Conservation (phyloP, 2,329 filamentous ascomycete species). For the Botryotinia narcissicola region DNA sequence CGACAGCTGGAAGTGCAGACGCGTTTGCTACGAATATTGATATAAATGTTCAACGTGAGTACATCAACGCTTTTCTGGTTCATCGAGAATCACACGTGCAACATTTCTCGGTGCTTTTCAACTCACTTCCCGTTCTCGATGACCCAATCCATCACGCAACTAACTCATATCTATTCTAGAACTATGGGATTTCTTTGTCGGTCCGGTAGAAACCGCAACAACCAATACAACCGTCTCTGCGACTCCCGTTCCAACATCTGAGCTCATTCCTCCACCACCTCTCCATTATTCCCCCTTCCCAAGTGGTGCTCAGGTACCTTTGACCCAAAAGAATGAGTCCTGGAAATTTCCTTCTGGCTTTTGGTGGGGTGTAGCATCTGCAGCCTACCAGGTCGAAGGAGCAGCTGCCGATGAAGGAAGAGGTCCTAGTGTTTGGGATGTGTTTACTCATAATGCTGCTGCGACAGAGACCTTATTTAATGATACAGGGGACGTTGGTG, state of each 20-base stretch:
- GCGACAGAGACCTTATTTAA: constrained; percentile 36
- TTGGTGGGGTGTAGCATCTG: constrained; percentile 49
- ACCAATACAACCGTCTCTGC: constrained; percentile 31
- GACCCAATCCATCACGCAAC: background rate
- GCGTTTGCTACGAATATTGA: constrained; percentile 26
- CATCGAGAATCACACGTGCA: background rate
- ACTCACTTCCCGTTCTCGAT: background rate
- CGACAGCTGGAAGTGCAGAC: constrained; percentile 23
- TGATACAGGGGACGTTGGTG: constrained; percentile 45
- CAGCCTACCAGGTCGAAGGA: constrained; percentile 48
- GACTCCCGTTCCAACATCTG: constrained; percentile 30
- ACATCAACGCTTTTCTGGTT: background rate
- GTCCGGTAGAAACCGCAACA: constrained; percentile 29
- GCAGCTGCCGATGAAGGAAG: constrained; percentile 47
- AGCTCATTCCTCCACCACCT: constrained; percentile 32
- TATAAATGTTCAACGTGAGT: constrained; percentile 26
- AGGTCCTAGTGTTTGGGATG: constrained; percentile 45
- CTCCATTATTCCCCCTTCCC: constrained; percentile 29
- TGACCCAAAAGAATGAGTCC: constrained; percentile 27
- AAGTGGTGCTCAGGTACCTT: constrained; percentile 23
- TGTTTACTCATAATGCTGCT: constrained; percentile 32
- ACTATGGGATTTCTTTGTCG: constrained; percentile 32
- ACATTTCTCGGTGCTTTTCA: background rate
- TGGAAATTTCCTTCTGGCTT: constrained; percentile 42
- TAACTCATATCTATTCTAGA: constrained; percentile 8